Evolutionary conservation across 345 rosid genomes (phyloP), one percentile per base, ranked within the genome.

Genomic region (Cardamine occulta): DNA sequence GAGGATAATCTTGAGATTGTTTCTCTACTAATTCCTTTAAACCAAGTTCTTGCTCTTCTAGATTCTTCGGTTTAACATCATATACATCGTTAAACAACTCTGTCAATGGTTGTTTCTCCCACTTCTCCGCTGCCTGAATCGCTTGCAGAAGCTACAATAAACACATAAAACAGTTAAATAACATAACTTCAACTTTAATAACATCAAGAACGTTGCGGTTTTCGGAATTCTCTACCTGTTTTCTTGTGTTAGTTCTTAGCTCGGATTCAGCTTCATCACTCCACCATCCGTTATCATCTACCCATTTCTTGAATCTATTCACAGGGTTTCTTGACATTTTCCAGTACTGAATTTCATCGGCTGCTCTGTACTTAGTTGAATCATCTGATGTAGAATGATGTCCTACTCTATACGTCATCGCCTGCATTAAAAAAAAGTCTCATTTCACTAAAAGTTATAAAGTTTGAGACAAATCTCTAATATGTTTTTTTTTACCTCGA

Each of bases 381-480:
- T 91, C 97, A 64, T 91, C 97, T 1, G 97, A 91, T 11, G 97
- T 89, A 4, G 97, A 91, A 81, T 91, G 95, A 69, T 89, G 91
- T 37, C 95, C 91, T 44, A 89, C 89, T 74, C 97, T 82, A 63
- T 91, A 91, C 3, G 95, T 87, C 44, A 91, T 77, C 3, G 85
- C 80, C 97, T 89, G 82, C 11, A 47, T 34, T 1, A 4, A 15
- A 15, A 45, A 21, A 21, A 21, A 67, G 17, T 18, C 14, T 67
- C 35, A 26, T 52, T 42, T 60, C 56, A 66, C 34, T 15, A 48
- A 42, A 63, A 24, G n/a, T 45, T 34, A 42, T 24, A 23, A 4
- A 44, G 2, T 6, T 52, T 61, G 57, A 39, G 7, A 61, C 2
- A 60, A 14, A 5, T 14, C 8, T 66, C 34, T 39, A 32, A 8